phyloP scores from a whole-genome alignment of 2,329 filamentous ascomycete genomes.

The Pseudogymnoascus sp. region DNA sequence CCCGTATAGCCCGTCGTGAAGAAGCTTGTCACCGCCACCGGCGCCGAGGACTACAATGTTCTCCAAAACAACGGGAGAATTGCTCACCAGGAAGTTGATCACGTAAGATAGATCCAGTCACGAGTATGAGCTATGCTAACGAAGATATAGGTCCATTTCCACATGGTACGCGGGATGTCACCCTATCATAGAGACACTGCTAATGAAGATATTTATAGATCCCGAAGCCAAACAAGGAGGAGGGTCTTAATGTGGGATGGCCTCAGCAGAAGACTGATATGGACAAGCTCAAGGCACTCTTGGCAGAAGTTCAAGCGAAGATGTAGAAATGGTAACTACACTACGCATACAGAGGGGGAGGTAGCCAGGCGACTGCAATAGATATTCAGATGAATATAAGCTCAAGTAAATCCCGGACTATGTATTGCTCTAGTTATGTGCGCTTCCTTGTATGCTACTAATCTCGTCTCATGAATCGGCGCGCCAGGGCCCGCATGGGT shows the following conservation, averaged over 20 bases:
- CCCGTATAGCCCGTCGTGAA: conserved; percentile 65
- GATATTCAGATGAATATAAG: background rate
- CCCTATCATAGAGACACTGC: conserved; percentile 2
- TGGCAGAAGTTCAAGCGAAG: conserved; percentile 80
- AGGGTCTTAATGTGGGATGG: conserved; percentile 78
- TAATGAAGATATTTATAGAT: conserved; percentile 51
- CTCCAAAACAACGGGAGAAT: conserved; percentile 91
- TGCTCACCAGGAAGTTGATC: conserved; percentile 87
- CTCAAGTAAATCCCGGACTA: conserved; percentile 2
- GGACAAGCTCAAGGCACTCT: conserved; percentile 70
- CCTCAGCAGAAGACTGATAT: conserved; percentile 68
- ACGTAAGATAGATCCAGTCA: conserved; percentile 49
- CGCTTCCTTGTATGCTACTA: background rate
- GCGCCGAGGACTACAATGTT: conserved; percentile 79
- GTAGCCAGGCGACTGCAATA: background rate
- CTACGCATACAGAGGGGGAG: background rate
- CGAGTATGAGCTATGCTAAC: conserved; percentile 12
- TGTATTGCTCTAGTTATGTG: conserved; percentile 10
- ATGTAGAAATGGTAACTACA: conserved; percentile 47
- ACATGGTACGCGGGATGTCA: conserved; percentile 56
- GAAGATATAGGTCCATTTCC: conserved; percentile 68
- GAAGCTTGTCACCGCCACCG: conserved; percentile 71
- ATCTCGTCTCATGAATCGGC: background rate
- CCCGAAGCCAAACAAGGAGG: conserved; percentile 77
- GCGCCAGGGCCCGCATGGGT: background rate